Conservation (phyloP, 2,329 filamentous ascomycete genomes). For the Harringtonia aguacate region DNA sequence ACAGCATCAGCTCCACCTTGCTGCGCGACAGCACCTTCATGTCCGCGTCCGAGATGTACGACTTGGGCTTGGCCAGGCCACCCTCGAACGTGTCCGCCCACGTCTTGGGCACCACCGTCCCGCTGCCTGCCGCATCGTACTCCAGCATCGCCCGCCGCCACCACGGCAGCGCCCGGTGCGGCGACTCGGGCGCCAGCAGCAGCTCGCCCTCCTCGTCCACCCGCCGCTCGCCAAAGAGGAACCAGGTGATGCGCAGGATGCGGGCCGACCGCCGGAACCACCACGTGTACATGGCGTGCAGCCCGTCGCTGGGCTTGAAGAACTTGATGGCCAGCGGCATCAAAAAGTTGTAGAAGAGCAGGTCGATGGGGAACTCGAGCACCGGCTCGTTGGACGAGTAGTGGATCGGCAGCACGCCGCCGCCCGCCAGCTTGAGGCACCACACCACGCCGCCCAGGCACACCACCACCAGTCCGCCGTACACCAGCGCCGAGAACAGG, state of each 20-base stretch:
- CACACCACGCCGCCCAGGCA: constrained; percentile 94
- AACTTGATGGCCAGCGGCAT: constrained; percentile 80
- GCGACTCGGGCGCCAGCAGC: constrained; percentile 28
- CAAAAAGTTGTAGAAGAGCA: constrained; percentile 93
- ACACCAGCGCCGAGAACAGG: constrained; percentile 88
- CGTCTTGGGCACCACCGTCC: constrained; percentile 38
- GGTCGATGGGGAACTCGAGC: constrained; percentile 85
- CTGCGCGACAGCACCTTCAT: constrained; percentile 23
- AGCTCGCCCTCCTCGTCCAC: constrained; percentile 72
- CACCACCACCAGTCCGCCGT: constrained; percentile 82
- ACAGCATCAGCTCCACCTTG: constrained; percentile 35
- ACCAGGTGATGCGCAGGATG: constrained; percentile 72
- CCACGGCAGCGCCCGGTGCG: constrained; percentile 21
- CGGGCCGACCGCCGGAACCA: constrained; percentile 88
- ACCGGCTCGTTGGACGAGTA: constrained; percentile 90
- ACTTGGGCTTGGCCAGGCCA: constrained; percentile 29
- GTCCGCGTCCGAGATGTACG: constrained; percentile 23
- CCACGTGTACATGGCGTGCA: constrained; percentile 85
- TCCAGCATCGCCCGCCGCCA: constrained; percentile 36
- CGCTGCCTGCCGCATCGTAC: constrained; percentile 18
- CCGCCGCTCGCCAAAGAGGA: constrained; percentile 77
- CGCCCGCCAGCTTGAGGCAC: constrained; percentile 61
- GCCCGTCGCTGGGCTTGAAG: constrained; percentile 72
- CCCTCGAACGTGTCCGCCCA: constrained; percentile 47
- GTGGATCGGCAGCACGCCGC: constrained; percentile 74